These are phyloP conservation scores for Hyaloscypha variabilis DNA, from an alignment of 495 filamentous ascomycete genomes.

Conservation along the genomic window DNA sequence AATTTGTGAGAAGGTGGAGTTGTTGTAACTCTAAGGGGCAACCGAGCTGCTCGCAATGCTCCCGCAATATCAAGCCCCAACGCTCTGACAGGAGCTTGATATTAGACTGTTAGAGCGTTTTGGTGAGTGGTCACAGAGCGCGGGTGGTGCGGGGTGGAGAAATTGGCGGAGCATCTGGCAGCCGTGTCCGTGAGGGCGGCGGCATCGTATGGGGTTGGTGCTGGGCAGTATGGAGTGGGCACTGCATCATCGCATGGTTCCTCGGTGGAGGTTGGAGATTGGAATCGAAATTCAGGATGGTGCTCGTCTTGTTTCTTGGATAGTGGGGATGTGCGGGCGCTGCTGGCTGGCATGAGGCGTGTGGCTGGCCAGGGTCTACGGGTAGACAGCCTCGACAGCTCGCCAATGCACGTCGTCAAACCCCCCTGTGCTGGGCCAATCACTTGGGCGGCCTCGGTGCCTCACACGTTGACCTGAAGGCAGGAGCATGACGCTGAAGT, in stretches of 20 bases:
- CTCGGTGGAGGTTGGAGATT: not conserved
- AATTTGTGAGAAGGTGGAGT: not conserved
- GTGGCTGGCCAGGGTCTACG: not conserved
- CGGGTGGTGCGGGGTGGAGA: not conserved
- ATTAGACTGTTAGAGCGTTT: not conserved
- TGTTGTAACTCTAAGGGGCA: not conserved
- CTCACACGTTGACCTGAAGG: not conserved
- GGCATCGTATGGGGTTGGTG: not conserved
- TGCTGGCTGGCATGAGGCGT: not conserved
- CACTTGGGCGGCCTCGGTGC: not conserved
- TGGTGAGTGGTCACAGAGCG: not conserved
- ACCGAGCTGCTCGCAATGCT: not conserved
- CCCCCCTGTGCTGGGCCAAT: not conserved
- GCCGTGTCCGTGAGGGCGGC: not conserved
- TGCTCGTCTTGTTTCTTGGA: conserved; percentile 7
- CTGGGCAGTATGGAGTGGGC: too few relatives aligned
- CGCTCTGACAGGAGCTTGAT: not conserved
- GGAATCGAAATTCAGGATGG: conserved; percentile 8
- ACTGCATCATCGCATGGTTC: not conserved
- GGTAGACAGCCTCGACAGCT: not conserved
- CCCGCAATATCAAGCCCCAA: not conserved
- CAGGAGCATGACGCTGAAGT: not conserved
- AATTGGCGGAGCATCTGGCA: not conserved
- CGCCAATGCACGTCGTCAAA: conserved; percentile 15
- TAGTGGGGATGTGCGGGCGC: not conserved